A percentile compares a stretch with the other conserved stretches of the same genome.
phyloP scores from a whole-genome alignment of 495 filamentous ascomycete species.

The Aspergillus steynii region DNA sequence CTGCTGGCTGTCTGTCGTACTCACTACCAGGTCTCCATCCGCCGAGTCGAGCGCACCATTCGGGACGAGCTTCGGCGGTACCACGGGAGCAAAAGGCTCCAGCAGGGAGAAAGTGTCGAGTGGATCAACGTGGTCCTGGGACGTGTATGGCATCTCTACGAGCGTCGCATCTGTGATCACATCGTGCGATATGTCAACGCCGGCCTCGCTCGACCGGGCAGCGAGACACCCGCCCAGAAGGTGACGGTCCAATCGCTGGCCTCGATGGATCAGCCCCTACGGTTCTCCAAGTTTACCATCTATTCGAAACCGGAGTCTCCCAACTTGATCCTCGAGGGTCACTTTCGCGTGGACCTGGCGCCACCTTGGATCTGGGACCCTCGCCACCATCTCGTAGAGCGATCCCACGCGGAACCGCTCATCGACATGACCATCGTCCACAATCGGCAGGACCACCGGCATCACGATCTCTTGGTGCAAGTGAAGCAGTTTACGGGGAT shows the following conservation, averaged over 20 bases:
- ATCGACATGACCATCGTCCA: slow-evolving; percentile 17
- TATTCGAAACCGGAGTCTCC: slow-evolving; percentile 11
- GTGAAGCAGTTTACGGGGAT: slow-evolving; percentile 11
- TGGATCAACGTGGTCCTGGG: slow-evolving; percentile 16
- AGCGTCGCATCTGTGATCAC: slow-evolving; percentile 9
- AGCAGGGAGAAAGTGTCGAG: slow-evolving; percentile 13
- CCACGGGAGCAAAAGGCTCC: slow-evolving; percentile 13
- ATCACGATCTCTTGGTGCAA: slow-evolving; percentile 17
- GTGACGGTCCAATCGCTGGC: slow-evolving; percentile 15
- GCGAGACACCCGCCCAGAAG: slow-evolving; percentile 6
- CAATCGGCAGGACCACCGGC: slow-evolving; percentile 1
- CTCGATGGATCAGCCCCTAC: slow-evolving; percentile 15
- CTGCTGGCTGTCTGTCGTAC: slow-evolving; percentile 16
- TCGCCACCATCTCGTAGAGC: slow-evolving; percentile 3
- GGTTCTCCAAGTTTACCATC: slow-evolving; percentile 9
- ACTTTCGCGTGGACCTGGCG: slow-evolving; percentile 12
- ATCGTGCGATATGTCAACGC: slow-evolving; percentile 16
- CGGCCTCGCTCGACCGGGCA: slow-evolving; percentile 11
- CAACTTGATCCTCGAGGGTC: slow-evolving; percentile 19
- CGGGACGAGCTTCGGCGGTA: slow-evolving; percentile 15
- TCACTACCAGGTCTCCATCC: slow-evolving; percentile 11
- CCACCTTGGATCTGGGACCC: slow-evolving; percentile 7
- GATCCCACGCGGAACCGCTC: slow-evolving; percentile 9
- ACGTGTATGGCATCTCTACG: slow-evolving; percentile 18
- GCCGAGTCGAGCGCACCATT: slow-evolving; percentile 12